phyloP scores from a whole-genome alignment of 2,329 filamentous ascomycete genomes.

The Ceratocystis huliohia region DNA sequence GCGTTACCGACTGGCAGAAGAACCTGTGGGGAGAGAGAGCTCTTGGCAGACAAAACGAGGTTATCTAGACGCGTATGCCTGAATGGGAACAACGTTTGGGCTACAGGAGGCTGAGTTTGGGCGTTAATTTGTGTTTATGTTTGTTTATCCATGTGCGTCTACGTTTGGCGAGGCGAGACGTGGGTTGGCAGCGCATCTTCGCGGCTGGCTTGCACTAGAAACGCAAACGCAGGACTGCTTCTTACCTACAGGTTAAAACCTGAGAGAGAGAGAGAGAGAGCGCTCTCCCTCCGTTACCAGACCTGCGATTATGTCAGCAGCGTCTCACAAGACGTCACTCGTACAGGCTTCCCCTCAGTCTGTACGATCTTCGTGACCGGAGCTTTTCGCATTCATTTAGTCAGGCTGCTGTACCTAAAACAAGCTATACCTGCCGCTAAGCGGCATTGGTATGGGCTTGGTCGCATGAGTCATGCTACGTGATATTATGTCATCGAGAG shows the following conservation, averaged over 20 bases:
- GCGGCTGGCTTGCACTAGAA: not conserved
- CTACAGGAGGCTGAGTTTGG: not conserved
- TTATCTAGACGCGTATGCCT: not conserved
- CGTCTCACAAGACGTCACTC: slow-evolving; percentile 14
- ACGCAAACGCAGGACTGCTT: not conserved
- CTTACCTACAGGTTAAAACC: not conserved
- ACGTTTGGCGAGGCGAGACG: not conserved
- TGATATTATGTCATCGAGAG: not conserved
- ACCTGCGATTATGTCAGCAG: not conserved
- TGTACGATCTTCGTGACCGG: not conserved
- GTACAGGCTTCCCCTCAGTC: not conserved
- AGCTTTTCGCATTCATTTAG: not conserved
- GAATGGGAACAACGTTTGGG: slow-evolving; percentile 1
- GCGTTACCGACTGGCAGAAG: not conserved
- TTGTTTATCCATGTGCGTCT: no score
- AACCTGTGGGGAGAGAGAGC: not conserved
- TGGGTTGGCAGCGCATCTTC: not conserved
- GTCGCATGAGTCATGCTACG: not conserved
- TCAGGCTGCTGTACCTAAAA: not conserved
- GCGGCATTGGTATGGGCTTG: not conserved
- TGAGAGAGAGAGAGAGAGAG: not conserved
- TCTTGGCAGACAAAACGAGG: no score
- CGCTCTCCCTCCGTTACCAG: not conserved
- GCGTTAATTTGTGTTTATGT: not conserved
- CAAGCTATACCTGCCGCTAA: not conserved